Evolutionary conservation across 345 rosid genomes (phyloP), one percentile per base, ranked within the genome.

Genomic region (Sisymbrium irio): DNA sequence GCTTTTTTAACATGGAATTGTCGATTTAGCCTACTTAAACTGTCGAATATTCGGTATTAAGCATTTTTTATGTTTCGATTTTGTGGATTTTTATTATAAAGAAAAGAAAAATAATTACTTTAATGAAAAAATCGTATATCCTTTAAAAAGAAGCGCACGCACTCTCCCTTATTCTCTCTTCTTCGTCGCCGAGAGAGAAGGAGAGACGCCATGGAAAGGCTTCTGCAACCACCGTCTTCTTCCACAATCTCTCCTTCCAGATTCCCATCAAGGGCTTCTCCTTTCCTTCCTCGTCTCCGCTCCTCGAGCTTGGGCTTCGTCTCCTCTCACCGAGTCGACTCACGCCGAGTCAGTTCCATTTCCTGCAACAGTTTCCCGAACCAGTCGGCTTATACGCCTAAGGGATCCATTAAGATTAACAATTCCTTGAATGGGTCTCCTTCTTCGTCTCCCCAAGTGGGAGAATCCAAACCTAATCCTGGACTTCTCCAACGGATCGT

Each of bases 171-270:
- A 13, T 44, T 57, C 25, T 22, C 25, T 19, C 35, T 22, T 45
- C 47, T 45, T n/a, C n/a, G n/a, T n/a, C n/a, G n/a, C 67, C 62
- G 45, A 35, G 44, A 66, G 61, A 60, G 69, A 42, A 65, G 36
- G 40, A 57, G 81, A 22, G 25, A 78, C 77, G 85, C 87, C 85
- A 94, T 94, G 98, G 98, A 91, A 71, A 86, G 95, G 95, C 93
- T 95, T 82, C 87, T 92, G 0, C 87, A 85, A 36, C 72, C 81
- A 72, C 76, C 89, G 2, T 72, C 81, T 79, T 82, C 89, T 28
- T 85, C 93, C 44, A 77, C 85, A n/a, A 69, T 92, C 1, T 71
- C 81, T 6, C 78, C 84, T 66, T 67, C 78, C 72, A 84, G 81
- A 78, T 30, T 72, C 53, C 60, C 58, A 25, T 75, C 44, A 14